These are phyloP conservation scores for Aegle marmelos DNA, from an alignment of 345 rosid species.

Conservation along the genomic window DNA sequence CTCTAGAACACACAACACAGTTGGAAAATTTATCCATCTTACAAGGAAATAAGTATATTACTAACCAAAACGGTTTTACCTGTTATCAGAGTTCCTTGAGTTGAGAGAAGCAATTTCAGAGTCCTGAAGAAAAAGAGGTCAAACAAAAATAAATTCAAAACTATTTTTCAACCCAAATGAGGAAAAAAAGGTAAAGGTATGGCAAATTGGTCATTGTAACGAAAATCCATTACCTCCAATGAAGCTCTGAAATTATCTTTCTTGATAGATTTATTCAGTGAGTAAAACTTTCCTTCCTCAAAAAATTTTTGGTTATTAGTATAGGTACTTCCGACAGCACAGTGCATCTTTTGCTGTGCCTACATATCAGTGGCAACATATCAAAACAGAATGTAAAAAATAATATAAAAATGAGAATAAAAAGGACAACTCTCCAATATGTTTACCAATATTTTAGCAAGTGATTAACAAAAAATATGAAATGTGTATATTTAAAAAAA, in stretches of 20 bases:
- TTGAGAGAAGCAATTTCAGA: constrained; percentile 15
- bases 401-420: background rate
- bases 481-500: background rate
- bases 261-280: constrained; percentile 20
- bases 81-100: constrained; percentile 18
- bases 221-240: constrained; percentile 15
- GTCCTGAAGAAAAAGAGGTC: constrained; percentile 8
- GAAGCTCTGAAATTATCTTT: constrained; percentile 18
- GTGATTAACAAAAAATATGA: background rate
- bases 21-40: background rate
- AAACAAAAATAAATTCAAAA: background rate
- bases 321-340: constrained; percentile 25
- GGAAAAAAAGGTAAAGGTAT: background rate
- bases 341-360: constrained; percentile 36
- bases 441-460: background rate
- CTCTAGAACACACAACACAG: background rate
- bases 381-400: background rate
- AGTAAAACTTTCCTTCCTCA: constrained; percentile 18
- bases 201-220: background rate
- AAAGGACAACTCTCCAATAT: background rate
- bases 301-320: constrained; percentile 12
- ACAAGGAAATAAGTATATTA: constrained; percentile 1
- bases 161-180: background rate
- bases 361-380: constrained; percentile 14
- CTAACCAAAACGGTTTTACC: constrained; percentile 20